Base-by-base conservation (phyloP, 257 asterid genomes). In the Solanum arcanum region DNA sequence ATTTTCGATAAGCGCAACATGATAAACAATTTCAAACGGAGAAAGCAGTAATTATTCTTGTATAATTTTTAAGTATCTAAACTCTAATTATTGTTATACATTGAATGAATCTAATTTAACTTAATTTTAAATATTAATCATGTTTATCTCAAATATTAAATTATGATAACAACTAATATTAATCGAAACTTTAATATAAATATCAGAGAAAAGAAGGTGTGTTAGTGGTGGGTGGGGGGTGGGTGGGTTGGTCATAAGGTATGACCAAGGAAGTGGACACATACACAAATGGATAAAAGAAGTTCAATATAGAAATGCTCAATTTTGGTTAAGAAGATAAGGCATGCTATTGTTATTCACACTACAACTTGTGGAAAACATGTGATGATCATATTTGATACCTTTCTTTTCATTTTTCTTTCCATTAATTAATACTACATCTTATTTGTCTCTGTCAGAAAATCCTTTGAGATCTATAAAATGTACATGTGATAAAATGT, bases 291-390 rank as follows among this genome's bases (percentile, higher is more conserved):
- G 15, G 15, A 27, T 64, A 15, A 78, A 23, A 13, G 9, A 1
- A 7, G 20, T 29, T 49, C 12, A 81, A 16, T 81, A 12, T 31
- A 29, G 44, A 81, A 18, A 20, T 47, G 85, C 29, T 80, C 12
- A 78, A 78, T 56, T 56, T 56, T 56, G 84, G 41, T 27, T 29
- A 23, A 78, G 64, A 64, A 13, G 46, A 29, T 29, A 80, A 27
- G 85, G 44, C 69, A 10, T 81, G 29, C 31, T 81, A 15, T 7
- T 81, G 85, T 49, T 49, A 49, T 81, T 81, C 68, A 81, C 85
- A 81, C 85, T 49, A 18, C 46, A 81, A 4, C 42, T 80, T 49
- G 68, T 81, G 69, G 29, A 81, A 81, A 81, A 49, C 85, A 81
- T 81, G 85, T 33, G 20, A 21, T 33, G 20, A 21, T 31, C 42